phyloP scores from a whole-genome alignment of 345 rosid genomes.

The Citrus trifoliata region DNA sequence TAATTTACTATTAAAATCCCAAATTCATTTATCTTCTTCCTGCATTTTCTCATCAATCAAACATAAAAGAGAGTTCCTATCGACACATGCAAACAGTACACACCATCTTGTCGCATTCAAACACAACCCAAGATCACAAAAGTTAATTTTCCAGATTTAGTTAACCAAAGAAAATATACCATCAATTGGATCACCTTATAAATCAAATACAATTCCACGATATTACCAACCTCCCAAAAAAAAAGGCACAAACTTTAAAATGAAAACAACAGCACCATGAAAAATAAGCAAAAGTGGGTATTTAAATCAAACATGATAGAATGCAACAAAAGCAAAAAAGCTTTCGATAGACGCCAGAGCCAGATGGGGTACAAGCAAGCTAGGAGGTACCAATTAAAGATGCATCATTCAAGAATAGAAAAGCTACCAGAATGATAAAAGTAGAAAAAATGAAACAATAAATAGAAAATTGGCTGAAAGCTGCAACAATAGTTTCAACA shows the following conservation, averaged over 20 bases:
- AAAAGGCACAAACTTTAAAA: background rate
- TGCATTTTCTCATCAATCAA: background rate
- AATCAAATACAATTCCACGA: background rate
- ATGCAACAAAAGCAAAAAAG: too few relatives aligned
- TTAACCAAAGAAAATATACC: background rate
- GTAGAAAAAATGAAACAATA: too few relatives aligned
- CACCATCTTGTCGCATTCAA: background rate
- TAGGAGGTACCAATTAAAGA: too few relatives aligned
- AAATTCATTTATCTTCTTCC: background rate
- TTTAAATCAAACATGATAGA: slow-evolving; percentile 30
- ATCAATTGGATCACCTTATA: background rate
- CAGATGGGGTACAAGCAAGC: too few relatives aligned
- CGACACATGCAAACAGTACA: background rate
- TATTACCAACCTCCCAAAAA: background rate
- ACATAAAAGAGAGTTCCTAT: background rate
- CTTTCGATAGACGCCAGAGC: too few relatives aligned
- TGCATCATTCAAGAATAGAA: too few relatives aligned
- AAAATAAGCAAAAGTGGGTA: background rate
- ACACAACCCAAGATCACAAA: background rate
- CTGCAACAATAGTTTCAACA: too few relatives aligned
- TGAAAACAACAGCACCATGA: background rate
- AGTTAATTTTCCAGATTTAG: background rate
- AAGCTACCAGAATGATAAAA: too few relatives aligned
- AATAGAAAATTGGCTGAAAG: too few relatives aligned
- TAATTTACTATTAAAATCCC: too few relatives aligned